Conservation (phyloP, 495 filamentous ascomycete genomes). For the Penicillium goetzii region DNA sequence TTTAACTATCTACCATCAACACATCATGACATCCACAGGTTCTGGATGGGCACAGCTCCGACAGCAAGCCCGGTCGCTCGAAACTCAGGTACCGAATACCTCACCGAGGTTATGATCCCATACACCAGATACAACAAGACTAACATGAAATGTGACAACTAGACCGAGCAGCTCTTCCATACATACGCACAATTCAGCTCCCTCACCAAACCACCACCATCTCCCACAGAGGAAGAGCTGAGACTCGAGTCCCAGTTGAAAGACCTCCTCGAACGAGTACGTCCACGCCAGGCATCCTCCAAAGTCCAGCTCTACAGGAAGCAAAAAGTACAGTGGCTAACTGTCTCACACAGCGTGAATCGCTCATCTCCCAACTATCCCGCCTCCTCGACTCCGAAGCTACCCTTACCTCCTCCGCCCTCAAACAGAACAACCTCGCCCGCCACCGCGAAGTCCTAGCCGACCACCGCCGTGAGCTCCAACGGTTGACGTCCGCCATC, state of each 20-base stretch:
- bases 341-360: constrained; percentile 65
- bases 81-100: constrained; percentile 74
- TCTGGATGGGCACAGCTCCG: constrained; percentile 95
- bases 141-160: constrained; percentile 12
- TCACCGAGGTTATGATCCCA: constrained; percentile 9
- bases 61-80: constrained; percentile 86
- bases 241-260: constrained; percentile 78
- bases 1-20: constrained; percentile 10
- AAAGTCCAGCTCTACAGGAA: neutral
- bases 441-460: constrained; percentile 88
- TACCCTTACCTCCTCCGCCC: constrained; percentile 81
- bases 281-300: constrained; percentile 18
- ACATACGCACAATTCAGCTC: constrained; percentile 95
- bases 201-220: constrained; percentile 73
- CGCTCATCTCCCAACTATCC: constrained; percentile 77
- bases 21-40: constrained; percentile 71
- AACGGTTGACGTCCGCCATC: constrained; percentile 69
- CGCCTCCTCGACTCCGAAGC: constrained; percentile 94
- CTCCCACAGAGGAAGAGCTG: constrained; percentile 84
- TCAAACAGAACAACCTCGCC: constrained; percentile 92
- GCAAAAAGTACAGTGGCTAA: constrained; percentile 10
- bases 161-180: constrained; percentile 94
- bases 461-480: constrained; percentile 83
- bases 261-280: constrained; percentile 70
- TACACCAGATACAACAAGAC: constrained; percentile 2